phyloP scores from a whole-genome alignment of 2,329 filamentous ascomycete species.

The Fusarium mangiferae region DNA sequence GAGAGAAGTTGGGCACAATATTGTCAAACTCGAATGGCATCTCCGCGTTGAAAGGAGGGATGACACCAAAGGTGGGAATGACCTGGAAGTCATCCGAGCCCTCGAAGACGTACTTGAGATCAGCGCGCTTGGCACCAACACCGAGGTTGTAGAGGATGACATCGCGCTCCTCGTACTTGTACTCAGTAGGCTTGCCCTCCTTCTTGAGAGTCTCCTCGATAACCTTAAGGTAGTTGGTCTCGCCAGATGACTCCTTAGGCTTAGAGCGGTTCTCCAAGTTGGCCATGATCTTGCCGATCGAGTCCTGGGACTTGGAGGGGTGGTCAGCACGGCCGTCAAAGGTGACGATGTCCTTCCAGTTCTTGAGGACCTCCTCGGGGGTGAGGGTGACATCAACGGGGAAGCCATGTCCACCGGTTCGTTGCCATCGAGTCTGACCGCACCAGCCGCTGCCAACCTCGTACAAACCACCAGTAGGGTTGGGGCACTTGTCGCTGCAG shows the following conservation, averaged over 20 bases:
- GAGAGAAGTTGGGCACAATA: constrained; percentile 93
- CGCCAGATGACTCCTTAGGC: constrained; percentile 53
- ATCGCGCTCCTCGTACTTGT: constrained; percentile 86
- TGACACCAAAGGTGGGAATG: constrained; percentile 93
- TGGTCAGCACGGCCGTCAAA: constrained; percentile 91
- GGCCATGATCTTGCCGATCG: constrained; percentile 78
- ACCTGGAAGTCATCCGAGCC: constrained; percentile 92
- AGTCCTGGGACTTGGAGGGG: constrained; percentile 81
- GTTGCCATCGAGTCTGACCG: constrained; percentile 93
- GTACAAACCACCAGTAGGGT: constrained; percentile 87
- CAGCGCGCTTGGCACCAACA: constrained; percentile 88
- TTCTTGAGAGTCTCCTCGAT: constrained; percentile 81
- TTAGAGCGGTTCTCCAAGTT: constrained; percentile 84
- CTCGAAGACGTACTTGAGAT: constrained; percentile 91
- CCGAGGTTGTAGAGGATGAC: constrained; percentile 96
- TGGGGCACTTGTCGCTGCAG: constrained; percentile 84
- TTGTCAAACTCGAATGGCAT: constrained; percentile 82
- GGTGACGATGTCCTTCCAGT: constrained; percentile 82
- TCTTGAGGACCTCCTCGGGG: constrained; percentile 82
- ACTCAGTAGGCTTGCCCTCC: constrained; percentile 77
- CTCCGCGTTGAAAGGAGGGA: constrained; percentile 90
- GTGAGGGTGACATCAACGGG: constrained; percentile 84
- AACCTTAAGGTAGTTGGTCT: constrained; percentile 75
- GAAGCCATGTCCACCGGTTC: constrained; percentile 89
- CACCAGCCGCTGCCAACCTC: constrained; percentile 97